Percentiles rank a stretch among this genome's conserved stretches.
Conservation (phyloP, 2,329 filamentous ascomycete species). For the Fusarium sarcochroum region DNA sequence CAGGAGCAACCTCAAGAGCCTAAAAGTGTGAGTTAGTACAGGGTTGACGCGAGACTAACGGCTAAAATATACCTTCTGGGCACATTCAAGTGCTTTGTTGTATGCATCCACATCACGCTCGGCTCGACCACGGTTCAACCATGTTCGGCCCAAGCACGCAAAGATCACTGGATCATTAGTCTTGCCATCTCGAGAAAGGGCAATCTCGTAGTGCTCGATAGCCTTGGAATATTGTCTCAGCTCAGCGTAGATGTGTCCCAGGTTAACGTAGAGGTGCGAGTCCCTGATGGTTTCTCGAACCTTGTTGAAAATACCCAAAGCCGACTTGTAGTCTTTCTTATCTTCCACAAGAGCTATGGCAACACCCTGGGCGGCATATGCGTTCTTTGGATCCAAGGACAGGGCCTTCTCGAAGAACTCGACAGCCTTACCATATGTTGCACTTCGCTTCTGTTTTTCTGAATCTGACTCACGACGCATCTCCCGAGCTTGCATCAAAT, state of each 20-base stretch:
- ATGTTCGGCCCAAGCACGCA: slow-evolving; percentile 88
- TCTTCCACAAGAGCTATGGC: slow-evolving; percentile 96
- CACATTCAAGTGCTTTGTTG: slow-evolving; percentile 70
- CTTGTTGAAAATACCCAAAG: slow-evolving; percentile 89
- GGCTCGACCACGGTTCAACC: slow-evolving; percentile 82
- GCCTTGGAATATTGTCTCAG: slow-evolving; percentile 90
- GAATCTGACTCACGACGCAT: slow-evolving; percentile 92
- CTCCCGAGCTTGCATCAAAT: slow-evolving; percentile 88
- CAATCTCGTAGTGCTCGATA: slow-evolving; percentile 94
- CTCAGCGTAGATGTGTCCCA: slow-evolving; percentile 94
- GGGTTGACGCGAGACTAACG: not conserved
- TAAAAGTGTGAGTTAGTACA: slow-evolving; percentile 51
- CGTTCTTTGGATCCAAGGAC: slow-evolving; percentile 94
- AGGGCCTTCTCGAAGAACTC: slow-evolving; percentile 99
- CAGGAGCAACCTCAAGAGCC: slow-evolving; percentile 83
- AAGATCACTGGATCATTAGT: slow-evolving; percentile 82
- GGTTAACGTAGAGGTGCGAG: slow-evolving; percentile 88
- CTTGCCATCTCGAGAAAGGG: slow-evolving; percentile 82
- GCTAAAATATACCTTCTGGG: slow-evolving; percentile 69
- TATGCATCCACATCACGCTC: slow-evolving; percentile 72
- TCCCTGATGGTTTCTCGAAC: slow-evolving; percentile 92
- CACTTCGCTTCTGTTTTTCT: slow-evolving; percentile 91
- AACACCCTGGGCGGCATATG: slow-evolving; percentile 95
- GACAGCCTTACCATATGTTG: slow-evolving; percentile 89
- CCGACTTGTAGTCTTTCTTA: slow-evolving; percentile 87